Evolutionary conservation across 805 yeast genomes (phyloP).

Genomic region (Schizosaccharomyces japonicus): DNA sequence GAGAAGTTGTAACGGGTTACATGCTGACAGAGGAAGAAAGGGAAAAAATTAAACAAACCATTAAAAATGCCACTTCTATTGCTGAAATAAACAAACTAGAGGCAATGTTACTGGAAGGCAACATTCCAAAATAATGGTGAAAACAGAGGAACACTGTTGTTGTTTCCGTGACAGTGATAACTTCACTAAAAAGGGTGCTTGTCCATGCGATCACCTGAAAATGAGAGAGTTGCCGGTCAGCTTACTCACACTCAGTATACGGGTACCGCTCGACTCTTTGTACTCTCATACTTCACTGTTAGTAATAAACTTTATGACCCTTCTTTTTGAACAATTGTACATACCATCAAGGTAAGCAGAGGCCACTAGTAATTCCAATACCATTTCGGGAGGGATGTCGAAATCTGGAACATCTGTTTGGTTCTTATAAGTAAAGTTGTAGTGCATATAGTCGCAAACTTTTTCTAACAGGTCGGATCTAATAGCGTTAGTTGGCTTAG

Average conservation of each 20-base stretch:
- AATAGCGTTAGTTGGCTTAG: conserved; percentile 3
- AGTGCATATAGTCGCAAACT: conserved; percentile 65
- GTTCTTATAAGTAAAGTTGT: conserved; percentile 37
- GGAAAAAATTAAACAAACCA: conserved; percentile 25
- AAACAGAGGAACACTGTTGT: too few species aligned
- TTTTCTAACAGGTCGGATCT: conserved; percentile 51
- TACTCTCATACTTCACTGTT: too few species aligned
- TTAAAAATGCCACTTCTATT: conserved; percentile 40
- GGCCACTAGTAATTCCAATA: conserved; percentile 71
- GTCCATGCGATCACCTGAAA: too few species aligned
- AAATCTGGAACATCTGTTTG: conserved; percentile 48
- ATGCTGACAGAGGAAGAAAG: conserved; percentile 34
- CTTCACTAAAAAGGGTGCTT: too few species aligned
- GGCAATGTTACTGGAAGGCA: conserved; percentile 23
- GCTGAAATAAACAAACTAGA: conserved; percentile 59
- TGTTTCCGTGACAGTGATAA: too few species aligned
- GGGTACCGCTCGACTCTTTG: too few species aligned
- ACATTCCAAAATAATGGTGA: conserved; percentile 7
- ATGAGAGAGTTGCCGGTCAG: too few species aligned
- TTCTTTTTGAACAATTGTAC: too few species aligned
- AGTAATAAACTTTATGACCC: too few species aligned
- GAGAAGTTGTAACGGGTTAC: conserved; percentile 1
- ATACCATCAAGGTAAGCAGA: conserved; percentile 64
- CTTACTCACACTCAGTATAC: too few species aligned
- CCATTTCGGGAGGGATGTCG: conserved; percentile 80